Evolutionary conservation across 768 basidiomycete genomes (phyloP), one percentile per base, ranked within the genome.

Genomic region (Phaeotremella skinneri): DNA sequence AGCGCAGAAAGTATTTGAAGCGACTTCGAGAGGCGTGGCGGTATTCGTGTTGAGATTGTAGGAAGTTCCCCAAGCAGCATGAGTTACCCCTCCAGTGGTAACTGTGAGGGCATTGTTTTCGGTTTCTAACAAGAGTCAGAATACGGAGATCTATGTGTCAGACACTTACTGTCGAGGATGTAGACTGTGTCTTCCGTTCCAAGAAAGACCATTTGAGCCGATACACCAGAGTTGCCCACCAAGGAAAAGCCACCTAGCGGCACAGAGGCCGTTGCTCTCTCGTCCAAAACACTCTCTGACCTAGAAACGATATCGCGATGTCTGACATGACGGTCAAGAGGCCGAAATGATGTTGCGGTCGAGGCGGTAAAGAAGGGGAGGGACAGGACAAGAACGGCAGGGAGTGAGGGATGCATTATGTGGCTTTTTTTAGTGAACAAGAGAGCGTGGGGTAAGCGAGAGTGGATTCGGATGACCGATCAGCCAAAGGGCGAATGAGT

Each of bases 1-100:
- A 1, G 90, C 89, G 74, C 89, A 92, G 78, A 91, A 91, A 0
- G 86, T 78, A 73, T 94, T 92, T 17, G 88, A 88, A 37, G 83
- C 64, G 43, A 86, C 81, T 68, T 89, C 84, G 85, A 92, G 85
- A 0, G 88, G 65, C 14, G 86, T 82, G 47, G 83, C 84, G 2
- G 66, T 63, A 73, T 86, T 85, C 1, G 81, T 79, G 16, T 75
- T 76, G 42, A 86, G 72, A 11, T 83, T 79, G 77, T 85, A 90
- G 74, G 81, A 81, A 73, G 70, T 68, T 17, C 75, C 79, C 79
- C 78, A 79, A 29, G 79, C 79, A 27, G 78, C 69, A 30, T 67
- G 86, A 4, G 87, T 82, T 4, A 84, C 60, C 16, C 76, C 77
- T 23, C 55, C 57, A 14, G 50, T 59, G 7, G 72, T 69, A 31